Percentiles rank a stretch among this genome's conserved stretches.
Conservation (phyloP, 768 basidiomycete species). For the Podaxis mareebaensis region DNA sequence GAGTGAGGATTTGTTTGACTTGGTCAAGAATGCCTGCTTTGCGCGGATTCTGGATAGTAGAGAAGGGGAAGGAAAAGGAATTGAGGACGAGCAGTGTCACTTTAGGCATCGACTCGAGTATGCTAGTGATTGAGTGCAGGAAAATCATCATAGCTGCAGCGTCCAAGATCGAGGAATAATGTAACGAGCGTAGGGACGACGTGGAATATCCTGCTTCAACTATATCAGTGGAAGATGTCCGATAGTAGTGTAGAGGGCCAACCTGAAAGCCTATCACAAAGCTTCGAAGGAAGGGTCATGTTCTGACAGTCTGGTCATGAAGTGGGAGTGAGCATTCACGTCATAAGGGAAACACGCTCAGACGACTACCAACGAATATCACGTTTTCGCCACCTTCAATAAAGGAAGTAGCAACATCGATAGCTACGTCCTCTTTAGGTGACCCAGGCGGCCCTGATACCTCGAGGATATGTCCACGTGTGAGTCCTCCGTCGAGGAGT, state of each 20-base stretch:
- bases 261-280: constrained; percentile 32
- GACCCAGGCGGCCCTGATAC: constrained; percentile 77
- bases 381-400: constrained; percentile 50
- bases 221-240: constrained; percentile 18
- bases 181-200: constrained; percentile 26
- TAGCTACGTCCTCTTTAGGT: constrained; percentile 58
- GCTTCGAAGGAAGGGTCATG: constrained; percentile 35
- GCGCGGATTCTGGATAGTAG: constrained; percentile 40
- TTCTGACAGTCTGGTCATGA: constrained; percentile 44
- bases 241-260: constrained; percentile 14
- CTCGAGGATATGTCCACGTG: constrained; percentile 64
- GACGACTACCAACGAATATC: constrained; percentile 61
- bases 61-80: constrained; percentile 70
- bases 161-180: constrained; percentile 43
- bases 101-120: constrained; percentile 45
- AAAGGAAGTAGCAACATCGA: constrained; percentile 50
- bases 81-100: constrained; percentile 66
- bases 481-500: constrained; percentile 64
- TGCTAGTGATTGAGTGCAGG: constrained; percentile 50
- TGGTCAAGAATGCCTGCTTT: constrained; percentile 47
- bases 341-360: background rate
- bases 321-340: constrained; percentile 2
- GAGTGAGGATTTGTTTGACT: constrained; percentile 54
- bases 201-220: constrained; percentile 6
- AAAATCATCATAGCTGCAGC: constrained; percentile 60